A percentile compares a stretch with the other conserved stretches of the same genome.
phyloP scores from a whole-genome alignment of 768 basidiomycete genomes.

The Lactarius tabidus region DNA sequence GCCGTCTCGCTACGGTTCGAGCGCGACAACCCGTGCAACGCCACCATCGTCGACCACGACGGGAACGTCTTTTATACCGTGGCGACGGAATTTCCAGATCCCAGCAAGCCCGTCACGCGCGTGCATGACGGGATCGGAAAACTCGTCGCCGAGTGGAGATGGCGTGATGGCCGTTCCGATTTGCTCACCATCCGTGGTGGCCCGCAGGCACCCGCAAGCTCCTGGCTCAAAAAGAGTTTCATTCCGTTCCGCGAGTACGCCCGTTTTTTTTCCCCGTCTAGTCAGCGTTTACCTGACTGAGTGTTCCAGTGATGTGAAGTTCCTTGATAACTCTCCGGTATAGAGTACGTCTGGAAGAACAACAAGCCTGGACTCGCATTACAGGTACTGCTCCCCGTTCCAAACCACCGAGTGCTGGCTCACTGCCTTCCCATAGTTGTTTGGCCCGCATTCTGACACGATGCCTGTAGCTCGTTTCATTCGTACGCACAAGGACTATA shows the following conservation, averaged over 20 bases:
- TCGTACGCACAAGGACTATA: slow-evolving; percentile 15
- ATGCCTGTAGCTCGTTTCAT: slow-evolving; percentile 25
- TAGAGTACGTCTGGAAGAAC: slow-evolving; percentile 22
- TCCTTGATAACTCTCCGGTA: slow-evolving; percentile 16
- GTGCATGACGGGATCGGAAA: slow-evolving; percentile 17
- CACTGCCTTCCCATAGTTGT: slow-evolving; percentile 5
- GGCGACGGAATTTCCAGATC: slow-evolving; percentile 18
- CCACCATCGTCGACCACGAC: slow-evolving; percentile 19
- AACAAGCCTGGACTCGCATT: slow-evolving; percentile 18
- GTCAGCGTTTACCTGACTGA: background rate
- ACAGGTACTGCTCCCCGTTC: slow-evolving; percentile 11
- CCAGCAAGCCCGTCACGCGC: slow-evolving; percentile 16
- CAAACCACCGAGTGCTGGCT: background rate
- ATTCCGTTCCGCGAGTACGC: slow-evolving; percentile 23
- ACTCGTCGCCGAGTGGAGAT: slow-evolving; percentile 25
- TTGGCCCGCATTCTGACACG: slow-evolving; percentile 21
- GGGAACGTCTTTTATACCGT: slow-evolving; percentile 19
- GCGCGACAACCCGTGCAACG: slow-evolving; percentile 26
- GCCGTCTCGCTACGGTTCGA: slow-evolving; percentile 11
- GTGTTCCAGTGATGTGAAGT: slow-evolving; percentile 15
- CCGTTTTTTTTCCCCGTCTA: background rate
- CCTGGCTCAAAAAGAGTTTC: slow-evolving; percentile 25
- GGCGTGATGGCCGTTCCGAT: slow-evolving; percentile 25
- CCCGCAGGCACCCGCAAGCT: slow-evolving; percentile 12
- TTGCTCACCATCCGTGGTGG: slow-evolving; percentile 21